Percentiles rank a stretch among this genome's conserved stretches.
phyloP scores from a whole-genome alignment of 805 yeast genomes.

The Metschnikowia kunwiensis region DNA sequence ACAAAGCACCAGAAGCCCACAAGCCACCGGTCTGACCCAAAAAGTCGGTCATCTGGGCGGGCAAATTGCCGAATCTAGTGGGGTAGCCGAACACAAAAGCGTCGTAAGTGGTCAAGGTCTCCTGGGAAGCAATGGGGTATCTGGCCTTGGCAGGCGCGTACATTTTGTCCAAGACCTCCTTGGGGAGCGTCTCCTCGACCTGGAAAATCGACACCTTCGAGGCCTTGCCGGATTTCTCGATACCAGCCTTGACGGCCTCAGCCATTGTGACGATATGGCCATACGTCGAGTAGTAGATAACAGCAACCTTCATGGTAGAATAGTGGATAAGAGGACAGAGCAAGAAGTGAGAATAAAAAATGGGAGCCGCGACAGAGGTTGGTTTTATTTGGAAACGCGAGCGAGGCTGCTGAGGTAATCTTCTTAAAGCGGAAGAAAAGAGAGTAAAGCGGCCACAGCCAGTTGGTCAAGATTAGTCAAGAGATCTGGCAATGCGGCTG shows the following conservation, averaged over 20 bases:
- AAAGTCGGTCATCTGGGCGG: slow-evolving; percentile 75
- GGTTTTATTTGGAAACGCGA: neutral
- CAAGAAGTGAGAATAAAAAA: neutral
- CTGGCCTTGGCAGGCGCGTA: slow-evolving; percentile 64
- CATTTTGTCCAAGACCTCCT: slow-evolving; percentile 57
- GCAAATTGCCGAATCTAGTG: slow-evolving; percentile 78
- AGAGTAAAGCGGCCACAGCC: too few species aligned
- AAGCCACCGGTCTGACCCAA: slow-evolving; percentile 76
- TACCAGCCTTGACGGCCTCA: slow-evolving; percentile 18
- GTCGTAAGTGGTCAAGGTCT: slow-evolving; percentile 61
- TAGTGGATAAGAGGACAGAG: neutral
- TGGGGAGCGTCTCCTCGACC: slow-evolving; percentile 72
- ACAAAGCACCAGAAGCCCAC: slow-evolving; percentile 72
- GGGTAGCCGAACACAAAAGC: slow-evolving; percentile 85
- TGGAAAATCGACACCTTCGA: slow-evolving; percentile 64
- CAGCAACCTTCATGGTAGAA: slow-evolving; percentile 17
- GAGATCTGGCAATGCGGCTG: neutral
- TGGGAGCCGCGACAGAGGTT: neutral
- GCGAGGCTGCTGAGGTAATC: too few species aligned
- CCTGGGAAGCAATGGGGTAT: slow-evolving; percentile 60
- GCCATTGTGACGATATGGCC: slow-evolving; percentile 20
- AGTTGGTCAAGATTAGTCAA: neutral
- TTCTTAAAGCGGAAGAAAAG: too few species aligned
- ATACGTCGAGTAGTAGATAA: slow-evolving; percentile 20
- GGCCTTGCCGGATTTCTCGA: slow-evolving; percentile 14